Conservation (phyloP, 2,329 filamentous ascomycete genomes). For the Amauroascus niger region DNA sequence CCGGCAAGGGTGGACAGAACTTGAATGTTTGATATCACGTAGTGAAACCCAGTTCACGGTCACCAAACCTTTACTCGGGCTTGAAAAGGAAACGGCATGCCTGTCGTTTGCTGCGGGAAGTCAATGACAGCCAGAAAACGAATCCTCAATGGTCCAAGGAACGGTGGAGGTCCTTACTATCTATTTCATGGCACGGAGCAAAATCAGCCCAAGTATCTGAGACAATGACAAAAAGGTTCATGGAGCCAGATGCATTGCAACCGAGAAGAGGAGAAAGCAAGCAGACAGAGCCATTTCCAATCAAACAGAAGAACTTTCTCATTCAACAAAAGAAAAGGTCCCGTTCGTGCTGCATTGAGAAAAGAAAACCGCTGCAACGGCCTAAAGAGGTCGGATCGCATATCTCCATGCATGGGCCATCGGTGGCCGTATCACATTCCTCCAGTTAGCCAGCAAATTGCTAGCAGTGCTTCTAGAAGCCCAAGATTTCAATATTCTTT, state of each 20-base stretch:
- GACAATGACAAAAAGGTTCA: not conserved
- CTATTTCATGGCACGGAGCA: not conserved
- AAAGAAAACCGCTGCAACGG: not conserved
- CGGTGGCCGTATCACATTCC: too few relatives aligned
- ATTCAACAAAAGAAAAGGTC: not conserved
- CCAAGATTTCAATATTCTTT: too few relatives aligned
- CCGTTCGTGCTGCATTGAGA: not conserved
- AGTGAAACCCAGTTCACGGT: too few relatives aligned
- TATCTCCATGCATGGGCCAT: not conserved
- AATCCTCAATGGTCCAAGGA: too few relatives aligned
- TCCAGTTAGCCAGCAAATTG: too few relatives aligned
- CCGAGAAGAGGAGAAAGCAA: not conserved
- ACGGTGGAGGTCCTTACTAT: not conserved
- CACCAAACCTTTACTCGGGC: not conserved
- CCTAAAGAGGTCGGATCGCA: too few relatives aligned
- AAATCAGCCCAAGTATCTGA: not conserved
- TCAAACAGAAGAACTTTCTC: not conserved
- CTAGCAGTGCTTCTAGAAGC: too few relatives aligned
- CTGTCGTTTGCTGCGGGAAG: constrained; percentile 4
- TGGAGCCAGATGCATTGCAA: not conserved
- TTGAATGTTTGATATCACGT: constrained; percentile 1
- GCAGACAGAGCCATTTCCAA: not conserved
- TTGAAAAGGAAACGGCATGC: not conserved
- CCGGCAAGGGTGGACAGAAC: not conserved
- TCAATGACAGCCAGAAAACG: not conserved